Evolutionary conservation across 768 basidiomycete genomes (phyloP), one percentile per base, ranked within the genome.

Genomic region (Russula virescens): DNA sequence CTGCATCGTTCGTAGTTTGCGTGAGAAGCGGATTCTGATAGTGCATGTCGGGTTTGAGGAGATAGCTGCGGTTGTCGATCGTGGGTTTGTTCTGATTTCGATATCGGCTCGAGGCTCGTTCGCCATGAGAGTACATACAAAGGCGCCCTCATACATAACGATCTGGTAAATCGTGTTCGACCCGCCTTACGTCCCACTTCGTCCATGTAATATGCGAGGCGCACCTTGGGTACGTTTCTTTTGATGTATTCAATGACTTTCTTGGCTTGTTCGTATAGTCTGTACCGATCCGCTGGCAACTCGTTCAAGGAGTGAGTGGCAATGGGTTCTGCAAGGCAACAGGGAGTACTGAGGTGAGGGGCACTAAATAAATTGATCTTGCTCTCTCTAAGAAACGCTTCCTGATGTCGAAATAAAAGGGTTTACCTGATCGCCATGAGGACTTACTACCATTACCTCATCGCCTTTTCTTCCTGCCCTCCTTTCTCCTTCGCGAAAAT

Each of bases 401-500:
- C 21, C 42, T 28, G 35, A 48, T 48, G 10, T 31, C 38, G 34
- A 25, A n/a, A 26, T 1, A 34, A 13, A 34, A 2, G 26, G 3
- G 26, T 69, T 49, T 62, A 80, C 81, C 68, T 75, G 69, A 2
- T 54, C 49, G 8, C 80, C 81, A 51, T 75, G 71, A 25, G 77
- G 60, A 68, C 73, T 73, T 34, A 83, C 71, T 26, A 80, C 60
- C 25, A 83, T 67, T 13, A 83, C 80, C 64, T 81, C 75, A 14
- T 76, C 71, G 6, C 80, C 82, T 63, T 74, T 77, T 31, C 74
- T 69, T 6, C 79, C 79, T 45, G 74, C 77, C 50, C 79, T 73
- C 5, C 81, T 76, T 63, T 83, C 79, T 31, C 78, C 77, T 70
- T 82, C 80, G n/a, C 83, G 78, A 54, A 83, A 80, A 68, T 85